Evolutionary conservation across 352 stramenopile species (phyloP).

Genomic region (Pythium periplocum): DNA sequence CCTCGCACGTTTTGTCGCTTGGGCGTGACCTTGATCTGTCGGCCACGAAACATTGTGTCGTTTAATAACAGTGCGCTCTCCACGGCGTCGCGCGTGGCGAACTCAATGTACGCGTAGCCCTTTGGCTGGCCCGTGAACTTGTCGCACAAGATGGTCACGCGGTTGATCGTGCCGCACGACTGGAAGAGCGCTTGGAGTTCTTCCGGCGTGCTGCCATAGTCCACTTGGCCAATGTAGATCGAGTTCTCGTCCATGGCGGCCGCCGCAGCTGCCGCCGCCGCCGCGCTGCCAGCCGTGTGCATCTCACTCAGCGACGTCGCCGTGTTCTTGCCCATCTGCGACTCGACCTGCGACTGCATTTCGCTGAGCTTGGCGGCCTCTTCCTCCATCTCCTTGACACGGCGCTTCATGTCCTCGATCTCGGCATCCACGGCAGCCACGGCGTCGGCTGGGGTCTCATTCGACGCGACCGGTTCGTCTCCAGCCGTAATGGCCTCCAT

Average conservation of each 20-base stretch:
- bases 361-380: conserved; percentile 77
- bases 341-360: conserved; percentile 82
- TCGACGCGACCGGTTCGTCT: conserved; percentile 1
- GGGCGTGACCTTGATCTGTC: conserved; percentile 87
- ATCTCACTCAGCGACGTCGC: conserved; percentile 37
- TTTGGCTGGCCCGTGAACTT: conserved; percentile 96
- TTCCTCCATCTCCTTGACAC: conserved; percentile 78
- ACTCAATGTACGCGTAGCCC: conserved; percentile 95
- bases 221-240: conserved; percentile 96
- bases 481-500: conserved; percentile 19
- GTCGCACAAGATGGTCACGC: conserved; percentile 97
- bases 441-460: conserved; percentile 7
- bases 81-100: conserved; percentile 80
- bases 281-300: conserved; percentile 12
- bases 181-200: conserved; percentile 96
- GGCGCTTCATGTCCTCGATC: conserved; percentile 84
- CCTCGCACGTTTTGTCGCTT: conserved; percentile 85
- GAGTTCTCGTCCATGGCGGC: conserved; percentile 61
- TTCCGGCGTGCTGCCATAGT: conserved; percentile 95
- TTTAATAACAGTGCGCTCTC: conserved; percentile 89
- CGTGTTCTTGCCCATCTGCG: conserved; percentile 69
- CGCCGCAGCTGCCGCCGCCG: conserved; percentile 21
- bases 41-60: conserved; percentile 89
- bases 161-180: conserved; percentile 95
- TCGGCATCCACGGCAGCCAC: conserved; percentile 51